Evolutionary conservation across 2,329 filamentous ascomycete species (phyloP).

Genomic region (Cladophialophora carrionii): DNA sequence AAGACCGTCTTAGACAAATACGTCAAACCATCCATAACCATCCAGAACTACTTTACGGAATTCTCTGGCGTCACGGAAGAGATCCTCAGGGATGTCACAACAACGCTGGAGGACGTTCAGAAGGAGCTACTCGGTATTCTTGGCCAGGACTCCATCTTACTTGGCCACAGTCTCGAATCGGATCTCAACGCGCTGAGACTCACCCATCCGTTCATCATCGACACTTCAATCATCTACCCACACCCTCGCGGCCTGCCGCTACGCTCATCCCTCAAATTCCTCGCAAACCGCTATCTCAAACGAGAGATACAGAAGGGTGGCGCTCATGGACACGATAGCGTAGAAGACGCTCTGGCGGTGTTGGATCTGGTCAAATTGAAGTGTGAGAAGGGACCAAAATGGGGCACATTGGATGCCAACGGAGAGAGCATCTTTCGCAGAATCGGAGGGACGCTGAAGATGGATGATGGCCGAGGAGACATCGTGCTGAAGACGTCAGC

Average conservation of each 20-base stretch:
- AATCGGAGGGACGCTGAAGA: conserved; percentile 61
- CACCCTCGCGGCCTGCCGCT: conserved; percentile 87
- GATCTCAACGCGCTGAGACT: conserved; percentile 78
- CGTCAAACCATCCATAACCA: conserved; percentile 85
- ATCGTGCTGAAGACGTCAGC: conserved; percentile 49
- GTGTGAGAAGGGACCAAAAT: conserved; percentile 85
- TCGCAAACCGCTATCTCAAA: conserved; percentile 80
- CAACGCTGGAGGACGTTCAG: conserved; percentile 82
- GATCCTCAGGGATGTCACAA: conserved; percentile 81
- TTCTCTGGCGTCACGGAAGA: conserved; percentile 90
- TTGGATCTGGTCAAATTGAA: conserved; percentile 94
- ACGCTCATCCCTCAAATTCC: conserved; percentile 87
- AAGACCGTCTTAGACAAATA: conserved; percentile 82
- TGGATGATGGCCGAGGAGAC: conserved; percentile 42
- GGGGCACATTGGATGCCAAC: conserved; percentile 77
- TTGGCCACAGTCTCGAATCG: conserved; percentile 55
- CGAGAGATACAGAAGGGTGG: conserved; percentile 87
- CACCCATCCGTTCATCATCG: conserved; percentile 89
- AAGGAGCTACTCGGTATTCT: conserved; percentile 72
- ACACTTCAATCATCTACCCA: conserved; percentile 86
- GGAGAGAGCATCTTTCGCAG: conserved; percentile 90
- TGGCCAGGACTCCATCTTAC: conserved; percentile 50
- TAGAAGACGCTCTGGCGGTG: conserved; percentile 89
- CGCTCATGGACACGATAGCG: conserved; percentile 78
- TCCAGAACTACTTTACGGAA: conserved; percentile 87